Conservation (phyloP, 306 rosid genomes). For the Sphenostylis stenocarpa region DNA sequence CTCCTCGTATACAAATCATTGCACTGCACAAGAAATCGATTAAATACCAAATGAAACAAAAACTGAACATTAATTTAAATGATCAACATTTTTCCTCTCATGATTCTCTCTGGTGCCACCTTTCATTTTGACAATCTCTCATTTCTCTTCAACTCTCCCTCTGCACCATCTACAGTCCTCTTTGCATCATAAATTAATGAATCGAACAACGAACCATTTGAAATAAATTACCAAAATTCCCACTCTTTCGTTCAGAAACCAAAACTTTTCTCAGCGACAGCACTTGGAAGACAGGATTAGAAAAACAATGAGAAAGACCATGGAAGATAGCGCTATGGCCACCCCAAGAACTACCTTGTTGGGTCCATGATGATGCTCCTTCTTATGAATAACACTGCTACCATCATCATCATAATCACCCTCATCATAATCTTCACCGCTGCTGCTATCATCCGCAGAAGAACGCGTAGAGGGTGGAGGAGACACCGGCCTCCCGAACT, state of each 20-base stretch:
- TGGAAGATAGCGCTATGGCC: conserved; percentile 81
- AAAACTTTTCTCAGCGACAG: conserved; percentile 52
- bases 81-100: conserved; percentile 1
- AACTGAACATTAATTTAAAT: conserved; percentile 32
- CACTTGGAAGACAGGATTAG: conserved; percentile 68
- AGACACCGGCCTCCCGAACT: conserved; percentile 71
- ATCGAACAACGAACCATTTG: conserved; percentile 25
- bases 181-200: conserved; percentile 32
- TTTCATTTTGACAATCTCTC: background rate
- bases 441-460: conserved; percentile 32
- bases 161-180: conserved; percentile 20
- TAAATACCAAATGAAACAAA: conserved; percentile 26
- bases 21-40: conserved; percentile 37
- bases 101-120: background rate
- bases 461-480: conserved; percentile 69
- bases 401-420: conserved; percentile 32
- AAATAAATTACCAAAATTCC: conserved; percentile 32
- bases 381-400: conserved; percentile 27
- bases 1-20: conserved; percentile 30
- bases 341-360: conserved; percentile 88
- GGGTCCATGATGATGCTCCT: conserved; percentile 66
- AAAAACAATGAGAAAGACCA: conserved; percentile 78
- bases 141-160: background rate
- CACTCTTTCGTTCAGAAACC: conserved; percentile 33
- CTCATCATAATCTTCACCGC: conserved; percentile 47